Evolutionary conservation across 331 rosid genomes (phyloP).

Genomic region (Spiraea crenata): DNA sequence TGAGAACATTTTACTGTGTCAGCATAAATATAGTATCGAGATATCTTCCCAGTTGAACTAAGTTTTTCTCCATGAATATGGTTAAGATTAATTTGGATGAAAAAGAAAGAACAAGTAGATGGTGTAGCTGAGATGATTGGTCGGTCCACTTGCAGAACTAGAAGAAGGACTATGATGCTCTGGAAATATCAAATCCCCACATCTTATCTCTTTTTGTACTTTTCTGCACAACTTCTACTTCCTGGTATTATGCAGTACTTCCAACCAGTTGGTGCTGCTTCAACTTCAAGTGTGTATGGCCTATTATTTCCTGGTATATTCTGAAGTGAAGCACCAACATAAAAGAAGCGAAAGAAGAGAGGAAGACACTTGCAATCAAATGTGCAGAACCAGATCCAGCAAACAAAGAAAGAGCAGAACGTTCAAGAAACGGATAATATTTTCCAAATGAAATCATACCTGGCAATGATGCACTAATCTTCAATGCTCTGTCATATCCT

Average conservation of each 20-base stretch:
- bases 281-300: neutral
- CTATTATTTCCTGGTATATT: too few species aligned
- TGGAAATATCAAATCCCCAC: neutral
- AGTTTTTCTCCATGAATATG: neutral
- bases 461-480: too few species aligned
- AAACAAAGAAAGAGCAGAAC: too few species aligned
- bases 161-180: neutral
- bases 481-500: too few species aligned
- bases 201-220: constrained; percentile 10
- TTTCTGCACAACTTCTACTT: neutral
- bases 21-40: too few species aligned
- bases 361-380: too few species aligned
- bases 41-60: too few species aligned
- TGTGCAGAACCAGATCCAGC: too few species aligned
- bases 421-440: too few species aligned
- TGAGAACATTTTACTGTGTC: neutral
- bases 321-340: too few species aligned
- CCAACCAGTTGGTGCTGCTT: neutral
- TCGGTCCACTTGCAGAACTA: constrained; percentile 15
- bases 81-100: constrained; percentile 24
- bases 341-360: too few species aligned
- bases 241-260: constrained; percentile 1
- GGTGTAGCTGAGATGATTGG: constrained; percentile 4
- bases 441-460: too few species aligned
- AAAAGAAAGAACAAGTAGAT: neutral